A percentile compares a stretch with the other conserved stretches of the same genome.
These are phyloP conservation scores for Phaeosphaeriaceae sp. DNA, from an alignment of 2,329 filamentous ascomycete genomes.

Conservation along the genomic window DNA sequence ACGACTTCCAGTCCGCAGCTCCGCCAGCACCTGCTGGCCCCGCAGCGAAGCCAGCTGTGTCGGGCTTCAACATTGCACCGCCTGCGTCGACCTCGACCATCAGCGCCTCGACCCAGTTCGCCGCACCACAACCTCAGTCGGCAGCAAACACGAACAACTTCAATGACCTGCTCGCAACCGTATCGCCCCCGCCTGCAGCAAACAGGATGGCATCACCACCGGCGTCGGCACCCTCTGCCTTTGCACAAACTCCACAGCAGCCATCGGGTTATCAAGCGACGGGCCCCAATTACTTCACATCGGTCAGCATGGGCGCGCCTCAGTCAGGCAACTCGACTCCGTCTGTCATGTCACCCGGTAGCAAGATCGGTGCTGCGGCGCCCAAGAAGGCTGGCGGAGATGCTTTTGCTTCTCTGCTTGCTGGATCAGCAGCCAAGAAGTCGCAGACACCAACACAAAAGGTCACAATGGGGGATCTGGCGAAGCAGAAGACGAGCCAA, in stretches of 20 bases:
- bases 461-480: slow-evolving; percentile 88
- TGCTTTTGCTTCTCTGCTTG: slow-evolving; percentile 89
- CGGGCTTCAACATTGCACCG: slow-evolving; percentile 51
- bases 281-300: slow-evolving; percentile 94
- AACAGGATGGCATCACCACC: slow-evolving; percentile 63
- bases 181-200: slow-evolving; percentile 69
- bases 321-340: slow-evolving; percentile 51
- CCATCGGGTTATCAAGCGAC: slow-evolving; percentile 74
- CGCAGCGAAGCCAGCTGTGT: slow-evolving; percentile 66
- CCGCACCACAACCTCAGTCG: slow-evolving; percentile 84
- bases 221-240: slow-evolving; percentile 44
- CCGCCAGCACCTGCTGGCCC: slow-evolving; percentile 52
- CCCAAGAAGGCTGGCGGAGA: slow-evolving; percentile 70
- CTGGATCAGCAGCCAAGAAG: slow-evolving; percentile 79
- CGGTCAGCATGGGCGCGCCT: slow-evolving; percentile 61
- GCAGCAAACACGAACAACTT: slow-evolving; percentile 81
- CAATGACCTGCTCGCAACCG: slow-evolving; percentile 81
- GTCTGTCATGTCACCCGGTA: slow-evolving; percentile 49
- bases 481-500: slow-evolving; percentile 96
- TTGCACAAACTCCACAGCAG: slow-evolving; percentile 62
- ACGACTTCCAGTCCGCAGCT: slow-evolving; percentile 91
- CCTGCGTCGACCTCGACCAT: slow-evolving; percentile 55
- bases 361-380: slow-evolving; percentile 48
- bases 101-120: slow-evolving; percentile 72
- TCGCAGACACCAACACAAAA: slow-evolving; percentile 64